phyloP scores from a whole-genome alignment of 352 stramenopile species.

The Globisporangium rhizosaccharum region DNA sequence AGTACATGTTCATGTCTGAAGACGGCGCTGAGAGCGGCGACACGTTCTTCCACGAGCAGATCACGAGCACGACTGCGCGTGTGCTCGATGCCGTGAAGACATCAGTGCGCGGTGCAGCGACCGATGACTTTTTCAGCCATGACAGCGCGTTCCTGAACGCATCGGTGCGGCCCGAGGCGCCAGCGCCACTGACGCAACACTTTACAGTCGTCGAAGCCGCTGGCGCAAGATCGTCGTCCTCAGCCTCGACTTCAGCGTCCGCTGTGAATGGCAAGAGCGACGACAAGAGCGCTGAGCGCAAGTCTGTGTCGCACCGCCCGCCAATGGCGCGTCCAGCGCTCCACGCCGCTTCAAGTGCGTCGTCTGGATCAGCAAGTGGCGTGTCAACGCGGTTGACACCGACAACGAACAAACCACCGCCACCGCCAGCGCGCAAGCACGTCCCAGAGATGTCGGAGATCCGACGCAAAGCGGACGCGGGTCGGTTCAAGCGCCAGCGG shows the following conservation, averaged over 20 bases:
- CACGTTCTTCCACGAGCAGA: slow-evolving; percentile 62
- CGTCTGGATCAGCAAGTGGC: slow-evolving; percentile 13
- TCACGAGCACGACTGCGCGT: slow-evolving; percentile 32
- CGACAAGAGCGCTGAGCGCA: slow-evolving; percentile 19
- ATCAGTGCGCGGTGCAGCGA: slow-evolving; percentile 3
- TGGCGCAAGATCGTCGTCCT: not conserved
- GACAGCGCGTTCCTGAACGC: slow-evolving; percentile 63
- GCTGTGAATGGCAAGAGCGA: slow-evolving; percentile 6
- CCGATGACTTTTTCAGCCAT: slow-evolving; percentile 59
- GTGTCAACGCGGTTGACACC: slow-evolving; percentile 23
- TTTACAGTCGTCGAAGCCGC: slow-evolving; percentile 54
- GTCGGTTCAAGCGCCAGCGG: slow-evolving; percentile 76
- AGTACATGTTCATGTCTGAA: slow-evolving; percentile 53
- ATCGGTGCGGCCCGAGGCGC: slow-evolving; percentile 41
- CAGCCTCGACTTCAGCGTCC: slow-evolving; percentile 13
- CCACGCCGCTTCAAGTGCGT: slow-evolving; percentile 4
- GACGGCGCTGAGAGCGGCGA: slow-evolving; percentile 28
- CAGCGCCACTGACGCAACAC: slow-evolving; percentile 36
- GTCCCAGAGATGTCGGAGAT: slow-evolving; percentile 76
- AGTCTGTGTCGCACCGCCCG: slow-evolving; percentile 39
- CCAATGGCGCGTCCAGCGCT: slow-evolving; percentile 33
- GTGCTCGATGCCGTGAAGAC: slow-evolving; percentile 39
- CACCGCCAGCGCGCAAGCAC: slow-evolving; percentile 45
- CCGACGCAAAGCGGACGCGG: slow-evolving; percentile 73
- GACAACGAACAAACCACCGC: slow-evolving; percentile 24